These are phyloP conservation scores for Rhododendron mucronatum DNA, from an alignment of 148 eudicot species.

Conservation along the genomic window DNA sequence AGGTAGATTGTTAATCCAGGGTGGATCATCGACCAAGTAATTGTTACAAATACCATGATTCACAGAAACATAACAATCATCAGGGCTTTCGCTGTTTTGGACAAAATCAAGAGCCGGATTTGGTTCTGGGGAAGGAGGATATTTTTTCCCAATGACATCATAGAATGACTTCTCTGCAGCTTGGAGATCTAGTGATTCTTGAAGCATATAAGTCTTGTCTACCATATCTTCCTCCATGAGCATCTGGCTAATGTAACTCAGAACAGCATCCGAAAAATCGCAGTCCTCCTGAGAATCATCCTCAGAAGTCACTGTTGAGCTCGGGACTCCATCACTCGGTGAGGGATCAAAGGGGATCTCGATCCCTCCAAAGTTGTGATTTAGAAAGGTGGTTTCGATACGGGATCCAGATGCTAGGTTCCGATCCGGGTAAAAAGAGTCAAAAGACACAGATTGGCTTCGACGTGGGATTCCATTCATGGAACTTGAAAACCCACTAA, in stretches of 20 bases:
- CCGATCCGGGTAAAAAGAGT: slow-evolving; percentile 9
- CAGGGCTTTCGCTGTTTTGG: slow-evolving; percentile 19
- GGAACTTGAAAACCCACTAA: slow-evolving; percentile 15
- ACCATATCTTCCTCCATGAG: slow-evolving; percentile 87
- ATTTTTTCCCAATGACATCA: slow-evolving; percentile 54
- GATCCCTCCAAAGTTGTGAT: slow-evolving; percentile 6
- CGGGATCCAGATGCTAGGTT: slow-evolving; percentile 3
- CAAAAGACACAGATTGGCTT: slow-evolving; percentile 15
- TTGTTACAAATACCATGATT: slow-evolving; percentile 16
- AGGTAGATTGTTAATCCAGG: slow-evolving; percentile 17
- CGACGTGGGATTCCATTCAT: slow-evolving; percentile 19
- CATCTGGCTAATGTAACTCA: slow-evolving; percentile 64
- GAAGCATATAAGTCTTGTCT: slow-evolving; percentile 64
- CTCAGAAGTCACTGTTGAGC: slow-evolving; percentile 19
- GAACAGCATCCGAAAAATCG: slow-evolving; percentile 59
- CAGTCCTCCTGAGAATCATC: slow-evolving; percentile 49
- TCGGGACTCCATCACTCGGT: not conserved
- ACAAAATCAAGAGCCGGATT: slow-evolving; percentile 9
- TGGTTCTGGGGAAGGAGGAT: slow-evolving; percentile 41
- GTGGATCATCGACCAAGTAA: slow-evolving; percentile 38
- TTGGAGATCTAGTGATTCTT: slow-evolving; percentile 64
- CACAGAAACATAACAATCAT: slow-evolving; percentile 9
- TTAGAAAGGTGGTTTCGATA: not conserved
- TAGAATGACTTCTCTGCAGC: slow-evolving; percentile 65
- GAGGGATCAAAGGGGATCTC: slow-evolving; percentile 1